These are phyloP conservation scores for Trichomonascaceae sp. DNA, from an alignment of 1,139 yeast species.

Conservation along the genomic window DNA sequence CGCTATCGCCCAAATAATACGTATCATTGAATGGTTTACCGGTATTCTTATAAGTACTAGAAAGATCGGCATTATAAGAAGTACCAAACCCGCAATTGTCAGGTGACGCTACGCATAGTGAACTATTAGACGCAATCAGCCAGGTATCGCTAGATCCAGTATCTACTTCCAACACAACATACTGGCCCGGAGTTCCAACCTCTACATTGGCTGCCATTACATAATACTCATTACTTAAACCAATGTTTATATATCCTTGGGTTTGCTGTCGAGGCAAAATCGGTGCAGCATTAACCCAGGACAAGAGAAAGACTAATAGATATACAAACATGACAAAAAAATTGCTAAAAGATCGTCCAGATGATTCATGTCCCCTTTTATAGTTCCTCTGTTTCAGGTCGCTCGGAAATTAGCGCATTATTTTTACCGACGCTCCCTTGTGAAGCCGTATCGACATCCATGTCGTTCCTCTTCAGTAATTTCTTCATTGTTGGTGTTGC, in stretches of 20 bases:
- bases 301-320: neutral
- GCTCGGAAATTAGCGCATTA: neutral
- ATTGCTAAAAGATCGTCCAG: neutral
- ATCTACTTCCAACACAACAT: slow-evolving; percentile 30
- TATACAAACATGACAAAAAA: neutral
- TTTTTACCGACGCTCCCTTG: neutral
- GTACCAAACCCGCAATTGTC: slow-evolving; percentile 13
- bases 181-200: slow-evolving; percentile 26
- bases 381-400: neutral
- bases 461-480: neutral
- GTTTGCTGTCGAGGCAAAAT: neutral
- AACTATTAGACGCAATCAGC: slow-evolving; percentile 29
- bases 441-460: neutral
- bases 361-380: neutral
- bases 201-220: slow-evolving; percentile 16
- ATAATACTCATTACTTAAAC: slow-evolving; percentile 8
- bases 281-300: neutral
- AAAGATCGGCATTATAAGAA: slow-evolving; percentile 11
- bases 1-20: slow-evolving; percentile 25
- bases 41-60: slow-evolving; percentile 11
- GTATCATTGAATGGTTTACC: slow-evolving; percentile 16
- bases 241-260: slow-evolving; percentile 6
- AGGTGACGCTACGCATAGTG: slow-evolving; percentile 14
- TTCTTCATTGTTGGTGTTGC: slow-evolving; percentile 8
- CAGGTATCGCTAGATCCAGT: slow-evolving; percentile 47